Conservation (phyloP, 805 yeast species). For the Lipomyces mesembrius region DNA sequence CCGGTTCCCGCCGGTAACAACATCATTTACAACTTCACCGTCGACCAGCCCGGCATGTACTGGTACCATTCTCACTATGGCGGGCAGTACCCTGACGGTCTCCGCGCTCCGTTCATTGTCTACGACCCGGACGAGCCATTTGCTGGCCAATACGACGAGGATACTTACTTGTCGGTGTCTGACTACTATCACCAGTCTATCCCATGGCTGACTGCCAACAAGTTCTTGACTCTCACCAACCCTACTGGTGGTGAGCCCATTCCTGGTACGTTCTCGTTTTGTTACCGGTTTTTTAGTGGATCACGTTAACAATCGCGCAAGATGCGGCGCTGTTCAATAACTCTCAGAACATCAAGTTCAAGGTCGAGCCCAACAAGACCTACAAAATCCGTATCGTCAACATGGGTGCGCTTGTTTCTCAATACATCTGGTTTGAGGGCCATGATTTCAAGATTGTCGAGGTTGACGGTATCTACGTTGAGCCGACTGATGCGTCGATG, state of each 20-base stretch:
- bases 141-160: constrained; percentile 72
- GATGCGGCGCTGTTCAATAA: constrained; percentile 79
- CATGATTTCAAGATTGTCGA: constrained; percentile 86
- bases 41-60: constrained; percentile 84
- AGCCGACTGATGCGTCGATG: constrained; percentile 69
- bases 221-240: constrained; percentile 72
- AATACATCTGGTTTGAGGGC: constrained; percentile 85
- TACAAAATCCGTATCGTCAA: constrained; percentile 81
- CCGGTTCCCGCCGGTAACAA: constrained; percentile 82
- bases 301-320: neutral
- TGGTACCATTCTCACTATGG: constrained; percentile 97
- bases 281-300: neutral
- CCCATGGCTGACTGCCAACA: constrained; percentile 53
- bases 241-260: constrained; percentile 99
- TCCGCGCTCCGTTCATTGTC: constrained; percentile 63
- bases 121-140: constrained; percentile 70
- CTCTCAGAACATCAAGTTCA: constrained; percentile 74
- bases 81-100: constrained; percentile 93
- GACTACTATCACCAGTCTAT: constrained; percentile 87
- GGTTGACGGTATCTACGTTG: constrained; percentile 87
- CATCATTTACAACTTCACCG: constrained; percentile 84
- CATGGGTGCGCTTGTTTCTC: constrained; percentile 90
- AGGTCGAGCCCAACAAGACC: constrained; percentile 81
- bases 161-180: constrained; percentile 64
- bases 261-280: constrained; percentile 53